A percentile compares a stretch with the other conserved stretches of the same genome.
phyloP scores from a whole-genome alignment of 257 asterid species.

The Nyctanthes arbortristis region DNA sequence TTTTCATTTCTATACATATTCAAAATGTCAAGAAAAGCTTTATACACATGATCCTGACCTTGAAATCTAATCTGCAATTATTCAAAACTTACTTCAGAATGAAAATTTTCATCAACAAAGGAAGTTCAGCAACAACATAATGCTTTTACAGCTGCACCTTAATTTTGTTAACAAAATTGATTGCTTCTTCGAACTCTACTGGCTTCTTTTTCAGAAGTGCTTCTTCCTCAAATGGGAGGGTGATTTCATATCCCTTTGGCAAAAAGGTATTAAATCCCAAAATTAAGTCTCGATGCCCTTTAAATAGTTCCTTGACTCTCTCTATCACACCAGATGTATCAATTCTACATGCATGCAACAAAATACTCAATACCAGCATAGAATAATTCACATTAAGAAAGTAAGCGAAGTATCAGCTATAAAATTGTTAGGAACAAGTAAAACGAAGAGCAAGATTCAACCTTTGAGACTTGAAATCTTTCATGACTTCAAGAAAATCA shows the following conservation, averaged over 20 bases:
- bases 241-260: slow-evolving; percentile 82
- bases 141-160: slow-evolving; percentile 59
- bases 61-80: slow-evolving; percentile 79
- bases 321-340: slow-evolving; percentile 64
- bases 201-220: slow-evolving; percentile 61
- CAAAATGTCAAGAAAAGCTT: slow-evolving; percentile 89
- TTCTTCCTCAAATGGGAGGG: slow-evolving; percentile 67
- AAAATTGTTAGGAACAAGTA: slow-evolving; percentile 17
- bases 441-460: slow-evolving; percentile 18
- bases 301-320: slow-evolving; percentile 83
- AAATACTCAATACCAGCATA: slow-evolving; percentile 20
- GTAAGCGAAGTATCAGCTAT: slow-evolving; percentile 11
- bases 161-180: slow-evolving; percentile 76
- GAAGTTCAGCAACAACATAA: neutral
- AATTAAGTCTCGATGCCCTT: slow-evolving; percentile 76
- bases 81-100: slow-evolving; percentile 31
- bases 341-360: slow-evolving; percentile 47
- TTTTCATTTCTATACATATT: slow-evolving; percentile 74
- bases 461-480: slow-evolving; percentile 66
- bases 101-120: slow-evolving; percentile 18
- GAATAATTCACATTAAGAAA: neutral
- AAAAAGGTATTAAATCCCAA: slow-evolving; percentile 93
- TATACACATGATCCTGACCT: slow-evolving; percentile 82
- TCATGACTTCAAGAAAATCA: slow-evolving; percentile 48
- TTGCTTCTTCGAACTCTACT: slow-evolving; percentile 76